Evolutionary conservation across 257 asterid species (phyloP).

Genomic region (Solanum sparsipilum): DNA sequence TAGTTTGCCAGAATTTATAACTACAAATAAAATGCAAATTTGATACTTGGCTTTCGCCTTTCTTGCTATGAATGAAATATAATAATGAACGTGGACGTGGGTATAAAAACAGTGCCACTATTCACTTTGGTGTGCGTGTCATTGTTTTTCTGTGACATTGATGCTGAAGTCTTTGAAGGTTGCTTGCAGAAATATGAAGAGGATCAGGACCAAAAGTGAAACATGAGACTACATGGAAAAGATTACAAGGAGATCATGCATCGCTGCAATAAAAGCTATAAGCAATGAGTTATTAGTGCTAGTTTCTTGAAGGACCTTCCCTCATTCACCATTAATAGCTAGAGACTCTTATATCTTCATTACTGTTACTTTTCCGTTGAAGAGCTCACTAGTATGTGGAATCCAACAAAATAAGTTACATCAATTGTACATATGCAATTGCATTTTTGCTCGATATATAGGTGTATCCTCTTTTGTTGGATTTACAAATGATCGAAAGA

Average conservation of each 20-base stretch:
- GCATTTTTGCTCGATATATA: slow-evolving; percentile 19
- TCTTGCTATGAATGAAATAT: background rate
- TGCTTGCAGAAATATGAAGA: slow-evolving; percentile 45
- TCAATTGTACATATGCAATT: slow-evolving; percentile 43
- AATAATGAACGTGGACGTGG: background rate
- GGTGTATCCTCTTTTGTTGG: slow-evolving; percentile 17
- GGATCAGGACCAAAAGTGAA: slow-evolving; percentile 34
- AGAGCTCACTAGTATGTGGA: background rate
- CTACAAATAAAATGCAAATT: background rate
- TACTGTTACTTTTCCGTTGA: too few species aligned
- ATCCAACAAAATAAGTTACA: slow-evolving; percentile 4
- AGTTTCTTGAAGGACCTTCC: slow-evolving; percentile 15
- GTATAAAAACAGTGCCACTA: background rate
- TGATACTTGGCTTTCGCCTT: background rate
- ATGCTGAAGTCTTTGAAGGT: slow-evolving; percentile 52
- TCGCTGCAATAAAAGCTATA: slow-evolving; percentile 36
- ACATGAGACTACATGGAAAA: slow-evolving; percentile 56
- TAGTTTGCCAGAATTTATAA: background rate
- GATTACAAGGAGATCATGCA: slow-evolving; percentile 27
- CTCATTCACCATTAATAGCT: slow-evolving; percentile 30
- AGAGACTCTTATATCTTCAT: background rate
- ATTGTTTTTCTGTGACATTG: slow-evolving; percentile 26
- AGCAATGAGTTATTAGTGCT: slow-evolving; percentile 14
- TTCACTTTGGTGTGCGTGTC: background rate
- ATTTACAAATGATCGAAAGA: slow-evolving; percentile 23